Conservation (phyloP, 495 filamentous ascomycete genomes). For the Talaromyces adpressus region DNA sequence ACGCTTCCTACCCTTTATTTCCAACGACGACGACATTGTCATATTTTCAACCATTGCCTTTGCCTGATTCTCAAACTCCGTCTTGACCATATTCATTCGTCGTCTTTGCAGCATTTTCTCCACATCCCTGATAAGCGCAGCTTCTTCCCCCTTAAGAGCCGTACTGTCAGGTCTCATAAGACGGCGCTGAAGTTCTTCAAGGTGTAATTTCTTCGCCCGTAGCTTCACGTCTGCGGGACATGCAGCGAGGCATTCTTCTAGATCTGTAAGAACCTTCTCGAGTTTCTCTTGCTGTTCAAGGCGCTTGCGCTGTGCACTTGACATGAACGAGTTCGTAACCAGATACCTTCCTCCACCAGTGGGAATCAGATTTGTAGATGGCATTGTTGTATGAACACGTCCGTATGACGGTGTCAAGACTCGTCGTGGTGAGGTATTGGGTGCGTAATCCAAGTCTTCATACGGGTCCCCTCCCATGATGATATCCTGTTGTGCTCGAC, state of each 20-base stretch:
- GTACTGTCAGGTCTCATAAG: not conserved
- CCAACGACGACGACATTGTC: not conserved
- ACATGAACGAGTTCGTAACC: not conserved
- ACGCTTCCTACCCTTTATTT: not conserved
- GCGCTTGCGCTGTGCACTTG: not conserved
- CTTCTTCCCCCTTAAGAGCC: not conserved
- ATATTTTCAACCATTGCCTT: not conserved
- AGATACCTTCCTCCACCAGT: not conserved
- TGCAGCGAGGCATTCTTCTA: not conserved
- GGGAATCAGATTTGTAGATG: not conserved
- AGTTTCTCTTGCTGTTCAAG: not conserved
- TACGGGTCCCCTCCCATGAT: not conserved
- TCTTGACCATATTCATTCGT: not conserved
- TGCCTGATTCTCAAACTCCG: not conserved
- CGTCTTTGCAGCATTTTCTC: not conserved
- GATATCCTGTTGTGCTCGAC: not conserved
- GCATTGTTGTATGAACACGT: not conserved
- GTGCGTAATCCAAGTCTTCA: not conserved
- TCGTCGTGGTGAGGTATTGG: not conserved
- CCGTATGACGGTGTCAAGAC: not conserved
- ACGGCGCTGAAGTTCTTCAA: not conserved
- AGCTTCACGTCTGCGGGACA: not conserved
- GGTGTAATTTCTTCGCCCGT: not conserved
- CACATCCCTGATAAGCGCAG: not conserved
- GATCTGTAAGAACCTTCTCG: not conserved